Percentiles rank a stretch among this genome's conserved stretches.
These are phyloP conservation scores for Phytopythium sindhum DNA, from an alignment of 352 stramenopile species.

Conservation along the genomic window DNA sequence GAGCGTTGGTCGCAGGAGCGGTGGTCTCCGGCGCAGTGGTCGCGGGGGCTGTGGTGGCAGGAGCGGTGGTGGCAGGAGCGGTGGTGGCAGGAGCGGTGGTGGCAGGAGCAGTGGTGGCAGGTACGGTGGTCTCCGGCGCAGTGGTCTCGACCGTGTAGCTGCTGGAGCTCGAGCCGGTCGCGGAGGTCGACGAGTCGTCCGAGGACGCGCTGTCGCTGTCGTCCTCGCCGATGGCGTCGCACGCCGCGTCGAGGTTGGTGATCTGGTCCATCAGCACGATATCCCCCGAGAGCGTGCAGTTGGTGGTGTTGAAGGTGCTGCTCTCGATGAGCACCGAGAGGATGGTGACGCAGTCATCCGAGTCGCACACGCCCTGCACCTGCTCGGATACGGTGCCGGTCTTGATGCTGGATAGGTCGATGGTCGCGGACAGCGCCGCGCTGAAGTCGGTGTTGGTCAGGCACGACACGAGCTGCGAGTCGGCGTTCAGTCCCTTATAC, in stretches of 20 bases:
- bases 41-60: conserved; percentile 3
- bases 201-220: conserved; percentile 3
- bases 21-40: not conserved
- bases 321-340: conserved; percentile 39
- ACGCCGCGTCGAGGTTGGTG: conserved; percentile 34
- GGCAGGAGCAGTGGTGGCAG: conserved; percentile 8
- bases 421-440: conserved; percentile 38
- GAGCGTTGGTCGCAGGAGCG: not conserved
- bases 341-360: conserved; percentile 37
- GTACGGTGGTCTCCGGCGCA: not conserved
- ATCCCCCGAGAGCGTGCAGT: conserved; percentile 52
- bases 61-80: conserved; percentile 8
- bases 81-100: conserved; percentile 4
- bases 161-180: not conserved
- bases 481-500: conserved; percentile 48
- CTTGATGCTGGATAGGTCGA: conserved; percentile 37
- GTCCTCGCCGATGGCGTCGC: conserved; percentile 21
- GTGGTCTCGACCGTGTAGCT: not conserved
- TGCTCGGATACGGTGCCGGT: conserved; percentile 28
- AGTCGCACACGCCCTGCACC: conserved; percentile 39
- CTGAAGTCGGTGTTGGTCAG: conserved; percentile 49
- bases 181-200: not conserved
- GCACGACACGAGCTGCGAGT: conserved; percentile 42
- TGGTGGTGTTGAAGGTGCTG: conserved; percentile 44
- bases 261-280: conserved; percentile 51